A percentile compares a stretch with the other conserved stretches of the same genome.
Conservation (phyloP, 768 basidiomycete genomes). For the Hortiboletus campestris region DNA sequence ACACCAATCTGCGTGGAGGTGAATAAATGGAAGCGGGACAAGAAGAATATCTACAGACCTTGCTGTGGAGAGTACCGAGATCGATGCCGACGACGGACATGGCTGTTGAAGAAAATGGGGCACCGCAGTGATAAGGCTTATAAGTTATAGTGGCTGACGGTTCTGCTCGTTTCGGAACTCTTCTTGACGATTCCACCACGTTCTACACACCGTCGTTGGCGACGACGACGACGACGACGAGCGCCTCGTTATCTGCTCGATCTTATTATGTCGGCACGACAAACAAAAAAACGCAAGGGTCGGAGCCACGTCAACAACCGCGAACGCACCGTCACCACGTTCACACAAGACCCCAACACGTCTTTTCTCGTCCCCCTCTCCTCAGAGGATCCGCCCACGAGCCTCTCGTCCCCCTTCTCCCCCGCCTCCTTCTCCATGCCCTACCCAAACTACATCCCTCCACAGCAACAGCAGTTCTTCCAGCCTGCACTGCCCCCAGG, state of each 20-base stretch:
- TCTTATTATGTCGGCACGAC: slow-evolving; percentile 51
- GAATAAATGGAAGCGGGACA: too few species aligned
- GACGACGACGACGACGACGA: neutral
- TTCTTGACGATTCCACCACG: slow-evolving; percentile 28
- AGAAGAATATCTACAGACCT: slow-evolving; percentile 45
- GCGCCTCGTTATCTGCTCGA: too few species aligned
- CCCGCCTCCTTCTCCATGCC: slow-evolving; percentile 40
- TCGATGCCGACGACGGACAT: slow-evolving; percentile 97
- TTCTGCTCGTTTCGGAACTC: slow-evolving; percentile 19
- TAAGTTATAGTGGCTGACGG: slow-evolving; percentile 17
- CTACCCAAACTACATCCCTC: slow-evolving; percentile 36
- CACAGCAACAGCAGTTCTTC: slow-evolving; percentile 28
- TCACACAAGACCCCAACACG: slow-evolving; percentile 57
- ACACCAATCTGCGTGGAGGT: slow-evolving; percentile 73
- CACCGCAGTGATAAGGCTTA: too few species aligned
- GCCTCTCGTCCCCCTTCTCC: slow-evolving; percentile 40
- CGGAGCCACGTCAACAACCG: slow-evolving; percentile 53
- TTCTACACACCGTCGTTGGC: slow-evolving; percentile 15
- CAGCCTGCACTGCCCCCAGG: slow-evolving; percentile 46
- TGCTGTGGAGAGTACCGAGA: slow-evolving; percentile 86
- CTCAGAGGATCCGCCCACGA: slow-evolving; percentile 43
- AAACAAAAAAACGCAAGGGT: slow-evolving; percentile 62
- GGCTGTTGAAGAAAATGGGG: neutral
- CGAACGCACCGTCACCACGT: slow-evolving; percentile 67
- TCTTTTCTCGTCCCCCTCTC: slow-evolving; percentile 50